phyloP scores from a whole-genome alignment of 306 rosid species.

The Sindora glabra region DNA sequence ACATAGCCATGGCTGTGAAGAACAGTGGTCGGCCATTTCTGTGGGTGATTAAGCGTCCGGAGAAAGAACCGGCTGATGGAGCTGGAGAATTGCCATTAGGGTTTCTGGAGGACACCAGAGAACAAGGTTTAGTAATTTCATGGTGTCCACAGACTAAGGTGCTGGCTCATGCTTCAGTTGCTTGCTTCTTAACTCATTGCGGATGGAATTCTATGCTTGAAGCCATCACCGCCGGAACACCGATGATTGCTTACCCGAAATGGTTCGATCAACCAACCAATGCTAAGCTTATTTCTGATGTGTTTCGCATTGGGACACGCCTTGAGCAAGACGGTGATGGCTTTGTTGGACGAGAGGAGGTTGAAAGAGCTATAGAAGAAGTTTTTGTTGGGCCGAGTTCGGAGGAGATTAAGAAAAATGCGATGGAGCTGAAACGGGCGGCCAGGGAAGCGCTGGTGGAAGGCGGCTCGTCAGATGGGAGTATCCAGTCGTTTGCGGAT shows the following conservation, averaged over 20 bases:
- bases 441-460: constrained; percentile 26
- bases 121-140: constrained; percentile 28
- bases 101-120: constrained; percentile 31
- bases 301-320: constrained; percentile 24
- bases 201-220: constrained; percentile 50
- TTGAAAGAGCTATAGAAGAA: constrained; percentile 28
- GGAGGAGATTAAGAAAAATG: constrained; percentile 20
- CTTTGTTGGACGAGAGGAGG: constrained; percentile 15
- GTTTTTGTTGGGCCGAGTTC: constrained; percentile 10
- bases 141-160: constrained; percentile 52
- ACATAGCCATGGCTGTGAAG: constrained; percentile 31
- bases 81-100: neutral
- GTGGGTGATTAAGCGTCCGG: constrained; percentile 31
- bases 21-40: constrained; percentile 18
- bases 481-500: constrained; percentile 34
- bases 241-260: constrained; percentile 41
- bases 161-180: constrained; percentile 25
- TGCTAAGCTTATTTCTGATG: constrained; percentile 35
- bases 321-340: constrained; percentile 25
- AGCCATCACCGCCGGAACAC: constrained; percentile 26
- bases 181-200: constrained; percentile 48
- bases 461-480: constrained; percentile 39
- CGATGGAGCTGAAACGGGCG: constrained; percentile 11
- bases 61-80: neutral
- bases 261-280: constrained; percentile 58